Conservation (phyloP, 257 asterid species). For the Oldenlandia corymbosa region DNA sequence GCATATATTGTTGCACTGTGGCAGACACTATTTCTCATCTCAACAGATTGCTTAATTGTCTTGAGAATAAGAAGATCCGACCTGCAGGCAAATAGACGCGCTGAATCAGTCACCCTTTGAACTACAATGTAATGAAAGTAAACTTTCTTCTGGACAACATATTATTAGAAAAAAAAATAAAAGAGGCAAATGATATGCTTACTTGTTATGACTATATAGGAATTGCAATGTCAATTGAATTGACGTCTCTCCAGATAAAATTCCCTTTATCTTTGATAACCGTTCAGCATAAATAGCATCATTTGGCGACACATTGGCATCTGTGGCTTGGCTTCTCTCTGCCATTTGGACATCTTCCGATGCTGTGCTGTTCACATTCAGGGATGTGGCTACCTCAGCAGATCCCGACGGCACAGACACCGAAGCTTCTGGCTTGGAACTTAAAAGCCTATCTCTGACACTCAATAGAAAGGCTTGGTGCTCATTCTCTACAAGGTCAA, state of each 20-base stretch:
- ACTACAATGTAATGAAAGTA: not conserved
- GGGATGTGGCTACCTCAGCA: slow-evolving; percentile 39
- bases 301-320: slow-evolving; percentile 28
- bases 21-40: slow-evolving; percentile 90
- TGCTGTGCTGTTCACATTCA: slow-evolving; percentile 30
- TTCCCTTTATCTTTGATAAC: slow-evolving; percentile 63
- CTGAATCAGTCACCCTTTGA: not conserved
- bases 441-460: slow-evolving; percentile 61
- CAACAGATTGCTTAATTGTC: slow-evolving; percentile 96
- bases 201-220: slow-evolving; percentile 91
- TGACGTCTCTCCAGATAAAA: slow-evolving; percentile 89
- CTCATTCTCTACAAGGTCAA: slow-evolving; percentile 88
- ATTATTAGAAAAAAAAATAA: not conserved
- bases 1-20: slow-evolving; percentile 97
- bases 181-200: slow-evolving; percentile 19
- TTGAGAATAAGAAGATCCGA: slow-evolving; percentile 94
- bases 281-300: slow-evolving; percentile 72
- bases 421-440: slow-evolving; percentile 48
- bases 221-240: slow-evolving; percentile 91
- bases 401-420: slow-evolving; percentile 39
- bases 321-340: slow-evolving; percentile 46
- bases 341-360: slow-evolving; percentile 64
- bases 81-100: slow-evolving; percentile 35
- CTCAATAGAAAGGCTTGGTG: slow-evolving; percentile 85
- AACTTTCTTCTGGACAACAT: not conserved